Percentiles rank a stretch among this genome's conserved stretches.
These are phyloP conservation scores for Aureobasidium sp. DNA, from an alignment of 2,329 filamentous ascomycete genomes.

Conservation along the genomic window DNA sequence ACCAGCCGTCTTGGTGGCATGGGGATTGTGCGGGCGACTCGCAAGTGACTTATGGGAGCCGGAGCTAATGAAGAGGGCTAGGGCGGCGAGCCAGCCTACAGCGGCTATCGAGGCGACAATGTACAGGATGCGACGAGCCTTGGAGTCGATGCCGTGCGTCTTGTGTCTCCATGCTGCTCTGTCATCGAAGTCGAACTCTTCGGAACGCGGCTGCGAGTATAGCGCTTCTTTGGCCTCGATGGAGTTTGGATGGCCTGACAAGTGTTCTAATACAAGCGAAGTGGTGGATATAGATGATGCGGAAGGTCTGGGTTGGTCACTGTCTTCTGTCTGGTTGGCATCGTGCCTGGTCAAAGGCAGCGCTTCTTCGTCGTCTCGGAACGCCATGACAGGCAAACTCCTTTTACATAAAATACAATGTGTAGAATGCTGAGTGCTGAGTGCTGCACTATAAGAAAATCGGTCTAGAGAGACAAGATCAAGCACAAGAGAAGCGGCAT, in stretches of 20 bases:
- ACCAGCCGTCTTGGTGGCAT: constrained; percentile 52
- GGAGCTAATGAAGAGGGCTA: constrained; percentile 56
- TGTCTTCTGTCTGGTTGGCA: constrained; percentile 23
- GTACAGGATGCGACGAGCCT: constrained; percentile 54
- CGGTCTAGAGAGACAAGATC: not conserved
- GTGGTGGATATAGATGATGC: constrained; percentile 74
- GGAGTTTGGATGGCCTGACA: constrained; percentile 46
- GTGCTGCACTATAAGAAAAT: not conserved
- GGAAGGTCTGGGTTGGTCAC: constrained; percentile 41
- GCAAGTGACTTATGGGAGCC: constrained; percentile 59
- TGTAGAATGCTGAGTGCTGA: not conserved
- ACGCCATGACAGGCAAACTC: not conserved
- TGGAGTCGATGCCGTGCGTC: constrained; percentile 48
- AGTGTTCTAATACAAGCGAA: constrained; percentile 70
- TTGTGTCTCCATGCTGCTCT: constrained; percentile 36
- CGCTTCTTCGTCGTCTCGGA: constrained; percentile 34
- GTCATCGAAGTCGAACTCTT: constrained; percentile 44
- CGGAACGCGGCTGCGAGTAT: constrained; percentile 26
- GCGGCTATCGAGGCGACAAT: constrained; percentile 53
- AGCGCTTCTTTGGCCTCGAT: constrained; percentile 39
- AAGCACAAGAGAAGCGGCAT: not conserved
- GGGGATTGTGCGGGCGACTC: constrained; percentile 57
- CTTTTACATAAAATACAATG: not conserved
- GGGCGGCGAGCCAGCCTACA: constrained; percentile 58
- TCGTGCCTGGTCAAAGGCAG: constrained; percentile 34